Percentiles rank a stretch among this genome's conserved stretches.
These are phyloP conservation scores for Caloboletus firmus DNA, from an alignment of 1,284 basidiomycete species.

Conservation along the genomic window DNA sequence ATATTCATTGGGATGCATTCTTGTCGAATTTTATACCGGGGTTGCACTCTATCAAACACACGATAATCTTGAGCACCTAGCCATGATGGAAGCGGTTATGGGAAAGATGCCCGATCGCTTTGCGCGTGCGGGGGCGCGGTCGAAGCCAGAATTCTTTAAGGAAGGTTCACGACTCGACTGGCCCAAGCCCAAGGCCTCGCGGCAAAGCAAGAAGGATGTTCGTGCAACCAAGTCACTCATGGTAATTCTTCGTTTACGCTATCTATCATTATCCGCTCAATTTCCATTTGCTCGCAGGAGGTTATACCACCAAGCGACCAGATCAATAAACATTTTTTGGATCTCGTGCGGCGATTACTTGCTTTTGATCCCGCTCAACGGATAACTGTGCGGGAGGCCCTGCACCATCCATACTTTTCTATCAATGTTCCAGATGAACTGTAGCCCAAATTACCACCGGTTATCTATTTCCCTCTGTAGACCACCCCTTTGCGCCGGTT, in stretches of 20 bases:
- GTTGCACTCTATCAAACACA: conserved; percentile 98
- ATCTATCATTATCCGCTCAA: conserved; percentile 13
- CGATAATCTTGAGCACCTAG: conserved; percentile 97
- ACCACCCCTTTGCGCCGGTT: conserved; percentile 30
- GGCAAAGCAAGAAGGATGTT: conserved; percentile 94
- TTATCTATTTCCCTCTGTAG: conserved; percentile 40
- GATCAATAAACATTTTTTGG: conserved; percentile 79
- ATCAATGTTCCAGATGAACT: conserved; percentile 60
- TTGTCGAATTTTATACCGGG: conserved; percentile 98
- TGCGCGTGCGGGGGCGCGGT: conserved; percentile 65
- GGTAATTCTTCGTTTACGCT: conserved; percentile 44
- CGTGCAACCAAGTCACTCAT: conserved; percentile 78
- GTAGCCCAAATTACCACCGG: conserved; percentile 40
- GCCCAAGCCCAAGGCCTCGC: conserved; percentile 84
- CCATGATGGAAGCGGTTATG: conserved; percentile 99
- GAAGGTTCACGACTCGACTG: conserved; percentile 83
- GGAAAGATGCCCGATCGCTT: conserved; percentile 93
- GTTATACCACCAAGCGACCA: conserved; percentile 77
- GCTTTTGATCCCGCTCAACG: conserved; percentile 90
- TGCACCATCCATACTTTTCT: conserved; percentile 84
- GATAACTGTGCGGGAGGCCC: conserved; percentile 83
- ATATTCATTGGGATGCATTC: conserved; percentile 97
- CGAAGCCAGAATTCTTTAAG: conserved; percentile 93
- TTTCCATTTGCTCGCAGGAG: conserved; percentile 50
- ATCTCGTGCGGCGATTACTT: conserved; percentile 85